These are phyloP conservation scores for Cutaneotrichosporon sp. DNA, from an alignment of 1,284 basidiomycete species.

Conservation along the genomic window DNA sequence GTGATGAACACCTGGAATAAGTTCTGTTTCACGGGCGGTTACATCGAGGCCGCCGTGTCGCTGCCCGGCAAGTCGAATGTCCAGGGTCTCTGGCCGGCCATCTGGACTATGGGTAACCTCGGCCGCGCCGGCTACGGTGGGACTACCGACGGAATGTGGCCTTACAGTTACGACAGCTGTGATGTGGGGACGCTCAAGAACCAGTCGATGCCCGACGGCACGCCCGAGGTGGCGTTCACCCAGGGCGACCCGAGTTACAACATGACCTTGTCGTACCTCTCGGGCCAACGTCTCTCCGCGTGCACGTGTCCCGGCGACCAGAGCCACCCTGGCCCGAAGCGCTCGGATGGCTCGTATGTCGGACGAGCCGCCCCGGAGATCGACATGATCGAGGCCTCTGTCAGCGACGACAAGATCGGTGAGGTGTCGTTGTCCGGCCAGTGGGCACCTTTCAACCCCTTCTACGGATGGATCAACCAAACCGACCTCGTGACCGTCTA, in stretches of 20 bases:
- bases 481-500: conserved; percentile 55
- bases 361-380: conserved; percentile 87
- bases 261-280: conserved; percentile 60
- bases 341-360: conserved; percentile 65
- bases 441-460: conserved; percentile 51
- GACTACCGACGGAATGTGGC: conserved; percentile 55
- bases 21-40: conserved; percentile 84
- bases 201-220: conserved; percentile 52
- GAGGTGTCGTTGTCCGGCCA: conserved; percentile 50
- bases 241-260: conserved; percentile 37
- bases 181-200: conserved; percentile 60
- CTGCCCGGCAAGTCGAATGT: conserved; percentile 70
- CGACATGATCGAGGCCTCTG: conserved; percentile 72
- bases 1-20: conserved; percentile 72
- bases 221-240: conserved; percentile 32
- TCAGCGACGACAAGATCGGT: conserved; percentile 35
- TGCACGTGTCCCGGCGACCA: conserved; percentile 69
- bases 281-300: conserved; percentile 74
- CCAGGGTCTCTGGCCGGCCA: conserved; percentile 67
- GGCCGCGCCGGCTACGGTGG: conserved; percentile 57
- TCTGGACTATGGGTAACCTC: conserved; percentile 56
- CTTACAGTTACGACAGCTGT: conserved; percentile 58
- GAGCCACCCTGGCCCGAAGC: conserved; percentile 76
- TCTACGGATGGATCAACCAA: conserved; percentile 44
- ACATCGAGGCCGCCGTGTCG: conserved; percentile 70